These are phyloP conservation scores for Avicennia marina DNA, from an alignment of 257 asterid genomes.

Conservation along the genomic window DNA sequence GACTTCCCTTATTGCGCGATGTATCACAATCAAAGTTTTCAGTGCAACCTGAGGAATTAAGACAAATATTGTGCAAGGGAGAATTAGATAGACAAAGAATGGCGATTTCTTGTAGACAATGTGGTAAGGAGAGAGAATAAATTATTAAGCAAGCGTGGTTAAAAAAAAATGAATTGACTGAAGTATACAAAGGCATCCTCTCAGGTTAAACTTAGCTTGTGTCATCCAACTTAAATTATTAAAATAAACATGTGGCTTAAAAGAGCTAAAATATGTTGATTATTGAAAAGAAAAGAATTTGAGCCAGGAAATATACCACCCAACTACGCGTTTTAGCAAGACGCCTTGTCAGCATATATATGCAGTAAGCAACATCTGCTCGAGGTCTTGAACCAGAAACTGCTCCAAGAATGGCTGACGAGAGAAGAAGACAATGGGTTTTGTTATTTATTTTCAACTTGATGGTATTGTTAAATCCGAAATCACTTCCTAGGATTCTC, in stretches of 20 bases:
- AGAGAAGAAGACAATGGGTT: conserved; percentile 9
- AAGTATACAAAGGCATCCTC: background rate
- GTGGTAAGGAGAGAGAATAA: background rate
- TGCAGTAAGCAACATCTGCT: conserved; percentile 73
- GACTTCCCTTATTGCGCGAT: conserved; percentile 80
- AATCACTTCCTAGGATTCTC: background rate
- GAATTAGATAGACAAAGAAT: too few species aligned
- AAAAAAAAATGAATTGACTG: background rate
- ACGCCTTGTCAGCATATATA: conserved; percentile 62
- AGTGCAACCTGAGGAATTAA: conserved; percentile 72
- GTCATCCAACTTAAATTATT: background rate
- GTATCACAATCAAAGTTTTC: conserved; percentile 71
- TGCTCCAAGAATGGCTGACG: conserved; percentile 60
- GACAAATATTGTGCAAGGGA: too few species aligned
- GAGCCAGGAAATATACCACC: conserved; percentile 48
- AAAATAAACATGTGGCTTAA: background rate
- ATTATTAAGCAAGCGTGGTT: background rate
- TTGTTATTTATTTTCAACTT: conserved; percentile 8
- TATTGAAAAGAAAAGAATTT: background rate
- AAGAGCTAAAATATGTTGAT: background rate
- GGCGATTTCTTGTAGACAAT: too few species aligned
- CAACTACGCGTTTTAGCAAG: conserved; percentile 66
- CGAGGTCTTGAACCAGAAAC: conserved; percentile 68
- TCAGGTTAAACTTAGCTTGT: background rate
- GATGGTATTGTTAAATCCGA: conserved; percentile 1